Evolutionary conservation across 441 rosid genomes (phyloP).

Genomic region (Erysimum cheiri): DNA sequence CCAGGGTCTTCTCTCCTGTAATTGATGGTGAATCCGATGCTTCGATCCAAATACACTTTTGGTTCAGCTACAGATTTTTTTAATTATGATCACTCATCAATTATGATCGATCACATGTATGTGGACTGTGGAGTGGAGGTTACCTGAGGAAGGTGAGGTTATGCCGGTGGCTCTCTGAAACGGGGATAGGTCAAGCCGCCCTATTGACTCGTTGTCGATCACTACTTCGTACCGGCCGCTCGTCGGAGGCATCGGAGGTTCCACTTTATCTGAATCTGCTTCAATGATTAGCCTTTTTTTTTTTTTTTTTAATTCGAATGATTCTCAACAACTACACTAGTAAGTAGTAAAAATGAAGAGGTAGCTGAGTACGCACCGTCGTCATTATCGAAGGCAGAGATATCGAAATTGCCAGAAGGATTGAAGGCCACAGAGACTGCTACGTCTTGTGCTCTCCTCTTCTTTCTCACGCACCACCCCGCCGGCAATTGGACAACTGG

Average conservation of each 20-base stretch:
- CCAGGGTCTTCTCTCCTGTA: constrained; percentile 67
- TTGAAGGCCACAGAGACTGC: constrained; percentile 75
- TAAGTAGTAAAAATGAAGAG: neutral
- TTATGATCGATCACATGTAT: no score
- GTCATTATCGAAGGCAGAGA: constrained; percentile 57
- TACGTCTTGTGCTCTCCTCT: constrained; percentile 46
- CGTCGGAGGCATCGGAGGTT: constrained; percentile 80
- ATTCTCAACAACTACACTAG: no score
- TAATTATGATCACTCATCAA: no score
- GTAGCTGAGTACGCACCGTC: constrained; percentile 46
- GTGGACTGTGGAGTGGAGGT: no score
- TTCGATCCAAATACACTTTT: constrained; percentile 63
- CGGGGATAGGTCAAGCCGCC: constrained; percentile 72
- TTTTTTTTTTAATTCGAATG: no score
- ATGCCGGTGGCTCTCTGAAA: constrained; percentile 72
- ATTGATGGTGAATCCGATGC: constrained; percentile 75
- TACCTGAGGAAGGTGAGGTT: constrained; percentile 61
- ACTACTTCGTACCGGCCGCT: constrained; percentile 72
- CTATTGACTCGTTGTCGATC: constrained; percentile 58
- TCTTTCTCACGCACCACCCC: constrained; percentile 1
- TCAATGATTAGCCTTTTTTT: no score
- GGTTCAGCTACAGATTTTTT: no score
- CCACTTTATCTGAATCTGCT: constrained; percentile 43
- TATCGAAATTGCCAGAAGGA: constrained; percentile 80
- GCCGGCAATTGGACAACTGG: constrained; percentile 44